Percentiles rank a stretch among this genome's conserved stretches.
These are phyloP conservation scores for Botrytis fabae DNA, from an alignment of 2,329 filamentous ascomycete species.

Conservation along the genomic window DNA sequence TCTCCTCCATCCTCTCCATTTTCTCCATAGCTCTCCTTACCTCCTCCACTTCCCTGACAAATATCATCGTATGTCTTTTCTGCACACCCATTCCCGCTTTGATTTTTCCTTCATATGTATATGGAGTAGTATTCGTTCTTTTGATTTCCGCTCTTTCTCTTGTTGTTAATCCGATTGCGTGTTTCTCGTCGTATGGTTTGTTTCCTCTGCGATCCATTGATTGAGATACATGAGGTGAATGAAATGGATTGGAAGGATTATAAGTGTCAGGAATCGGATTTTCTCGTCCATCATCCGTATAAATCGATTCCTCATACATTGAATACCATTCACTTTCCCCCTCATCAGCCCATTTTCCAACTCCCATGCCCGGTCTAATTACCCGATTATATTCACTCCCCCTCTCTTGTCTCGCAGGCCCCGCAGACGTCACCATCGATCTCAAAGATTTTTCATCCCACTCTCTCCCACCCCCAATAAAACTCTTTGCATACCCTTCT, in stretches of 20 bases:
- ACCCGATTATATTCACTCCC: neutral
- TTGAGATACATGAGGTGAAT: neutral
- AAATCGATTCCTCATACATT: neutral
- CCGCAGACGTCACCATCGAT: neutral
- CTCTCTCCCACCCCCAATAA: neutral
- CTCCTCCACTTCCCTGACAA: neutral
- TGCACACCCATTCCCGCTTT: constrained; percentile 15
- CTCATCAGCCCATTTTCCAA: neutral
- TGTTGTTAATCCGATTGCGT: neutral
- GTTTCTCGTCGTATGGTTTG: neutral
- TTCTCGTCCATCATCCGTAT: neutral
- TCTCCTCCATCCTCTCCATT: constrained; percentile 4
- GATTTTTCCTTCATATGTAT: neutral
- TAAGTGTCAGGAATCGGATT: neutral
- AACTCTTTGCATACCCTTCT: neutral
- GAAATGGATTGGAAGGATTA: neutral
- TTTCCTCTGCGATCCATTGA: neutral
- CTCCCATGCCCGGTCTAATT: neutral
- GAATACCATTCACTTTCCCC: neutral
- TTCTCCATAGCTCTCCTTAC: neutral
- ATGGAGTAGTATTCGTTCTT: neutral
- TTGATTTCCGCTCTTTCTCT: neutral
- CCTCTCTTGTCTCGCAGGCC: neutral
- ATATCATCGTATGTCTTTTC: neutral
- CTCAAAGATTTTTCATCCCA: neutral